Evolutionary conservation across 192 early-diverging fungal genomes (phyloP), one percentile per base, ranked within the genome.

Genomic region (Phycomyces blakesleeanus): DNA sequence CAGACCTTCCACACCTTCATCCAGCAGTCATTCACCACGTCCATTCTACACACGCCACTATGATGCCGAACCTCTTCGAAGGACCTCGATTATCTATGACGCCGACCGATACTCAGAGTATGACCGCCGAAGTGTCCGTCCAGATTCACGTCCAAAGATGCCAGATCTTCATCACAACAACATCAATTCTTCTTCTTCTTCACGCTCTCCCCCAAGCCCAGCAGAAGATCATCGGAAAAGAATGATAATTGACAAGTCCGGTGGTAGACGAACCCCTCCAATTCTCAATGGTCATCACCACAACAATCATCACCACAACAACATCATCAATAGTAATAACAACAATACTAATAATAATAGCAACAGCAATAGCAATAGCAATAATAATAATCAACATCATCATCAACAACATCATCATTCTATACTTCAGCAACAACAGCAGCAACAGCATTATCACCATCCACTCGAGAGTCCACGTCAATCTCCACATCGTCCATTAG

Each of bases 81-180:
- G 59, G 38, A 61, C 59, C 29, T 61, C 59, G 8, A 40, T 61
- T 38, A 61, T 25, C 10, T 34, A 51, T 34, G 51, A 61, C 51
- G 3, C 41, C 5, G 21, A 25, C 16, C 53, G 34, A 29, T 55
- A 61, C 29, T n/a, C n/a, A n/a, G 29, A 34, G 29, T 34, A 34
- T 34, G 29, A 34, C 29, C 29, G 29, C 29, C 29, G 29, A 5
- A 34, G 7, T 34, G 29, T 7, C 7, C 29, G 29, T 34, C 59
- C 59, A 21, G 47, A 44, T 61, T 44, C 49, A 16, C 59, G 47
- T 49, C 59, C 59, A 37, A 51, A 51, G 37, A 40, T 39, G 34
- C 38, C 59, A 22, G 59, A 49, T 34, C 59, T 49, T 21, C 59
- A 51, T 7, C 47, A 61, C 12, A 0, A 9, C 16, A 11, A 15